A percentile compares a stretch with the other conserved stretches of the same genome.
Evolutionary conservation across 2,329 filamentous ascomycete genomes (phyloP).

Genomic region (Pseudocercospora cruenta): DNA sequence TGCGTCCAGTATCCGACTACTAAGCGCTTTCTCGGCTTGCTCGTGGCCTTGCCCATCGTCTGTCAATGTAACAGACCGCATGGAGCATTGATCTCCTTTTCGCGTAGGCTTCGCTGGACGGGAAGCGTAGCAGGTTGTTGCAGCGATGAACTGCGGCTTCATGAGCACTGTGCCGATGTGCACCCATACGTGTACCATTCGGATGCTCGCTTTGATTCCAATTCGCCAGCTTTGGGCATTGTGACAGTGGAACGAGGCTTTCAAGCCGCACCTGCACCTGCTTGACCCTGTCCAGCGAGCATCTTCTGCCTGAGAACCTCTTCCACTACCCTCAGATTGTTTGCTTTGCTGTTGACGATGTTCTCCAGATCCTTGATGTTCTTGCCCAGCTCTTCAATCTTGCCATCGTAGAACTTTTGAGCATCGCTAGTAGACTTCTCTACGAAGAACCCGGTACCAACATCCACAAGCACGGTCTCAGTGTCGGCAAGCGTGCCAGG

Average conservation of each 20-base stretch:
- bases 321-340: slow-evolving; percentile 83
- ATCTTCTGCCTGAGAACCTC: slow-evolving; percentile 66
- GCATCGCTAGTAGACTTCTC: slow-evolving; percentile 75
- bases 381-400: slow-evolving; percentile 66
- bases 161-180: not conserved
- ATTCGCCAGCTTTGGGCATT: not conserved
- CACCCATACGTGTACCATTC: not conserved
- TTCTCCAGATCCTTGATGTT: slow-evolving; percentile 71
- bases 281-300: slow-evolving; percentile 32
- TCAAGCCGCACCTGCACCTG: slow-evolving; percentile 11
- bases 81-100: not conserved
- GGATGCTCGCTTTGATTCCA: not conserved
- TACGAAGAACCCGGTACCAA: slow-evolving; percentile 91
- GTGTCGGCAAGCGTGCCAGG: slow-evolving; percentile 76
- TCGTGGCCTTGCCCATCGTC: not conserved
- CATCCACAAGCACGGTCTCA: slow-evolving; percentile 82
- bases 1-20: not conserved
- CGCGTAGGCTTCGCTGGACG: not conserved
- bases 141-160: not conserved
- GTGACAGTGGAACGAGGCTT: not conserved
- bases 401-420: slow-evolving; percentile 67
- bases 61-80: not conserved
- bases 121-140: not conserved
- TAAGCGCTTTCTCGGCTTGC: not conserved
- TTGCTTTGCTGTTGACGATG: slow-evolving; percentile 74